These are phyloP conservation scores for Alternaria ethzedia DNA, from an alignment of 2,329 filamentous ascomycete genomes.

Conservation along the genomic window DNA sequence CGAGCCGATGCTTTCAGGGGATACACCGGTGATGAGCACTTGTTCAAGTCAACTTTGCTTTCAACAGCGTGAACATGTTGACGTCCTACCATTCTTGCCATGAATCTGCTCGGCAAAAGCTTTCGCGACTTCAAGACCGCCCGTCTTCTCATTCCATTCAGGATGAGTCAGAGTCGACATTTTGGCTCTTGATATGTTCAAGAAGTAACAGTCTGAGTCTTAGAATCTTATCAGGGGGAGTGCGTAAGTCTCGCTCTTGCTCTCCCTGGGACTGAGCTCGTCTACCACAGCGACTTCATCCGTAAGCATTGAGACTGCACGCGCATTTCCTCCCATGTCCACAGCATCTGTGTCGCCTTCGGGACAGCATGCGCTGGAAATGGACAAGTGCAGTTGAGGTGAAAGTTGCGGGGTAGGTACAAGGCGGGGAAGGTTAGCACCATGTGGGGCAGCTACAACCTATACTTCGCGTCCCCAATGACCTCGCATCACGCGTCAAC, in stretches of 20 bases:
- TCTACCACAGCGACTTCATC: neutral
- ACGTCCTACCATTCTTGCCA: slow-evolving; percentile 31
- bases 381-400: slow-evolving; percentile 4
- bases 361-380: neutral
- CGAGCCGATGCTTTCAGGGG: slow-evolving; percentile 39
- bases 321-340: neutral
- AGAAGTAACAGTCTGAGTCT: neutral
- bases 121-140: slow-evolving; percentile 40
- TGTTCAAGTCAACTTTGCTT: neutral
- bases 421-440: slow-evolving; percentile 20
- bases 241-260: neutral
- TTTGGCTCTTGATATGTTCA: accelerated
- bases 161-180: slow-evolving; percentile 41
- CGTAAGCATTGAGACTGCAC: neutral
- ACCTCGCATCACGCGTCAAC: slow-evolving; percentile 15
- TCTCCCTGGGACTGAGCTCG: neutral
- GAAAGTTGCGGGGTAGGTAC: slow-evolving; percentile 31
- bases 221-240: neutral
- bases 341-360: neutral
- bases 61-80: accelerated
- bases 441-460: slow-evolving; percentile 30
- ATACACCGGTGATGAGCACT: slow-evolving; percentile 50
- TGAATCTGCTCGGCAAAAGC: slow-evolving; percentile 36
- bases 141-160: slow-evolving; percentile 40
- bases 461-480: slow-evolving; percentile 1